Conservation (phyloP, 305 asterid genomes). For the Lippia alba region DNA sequence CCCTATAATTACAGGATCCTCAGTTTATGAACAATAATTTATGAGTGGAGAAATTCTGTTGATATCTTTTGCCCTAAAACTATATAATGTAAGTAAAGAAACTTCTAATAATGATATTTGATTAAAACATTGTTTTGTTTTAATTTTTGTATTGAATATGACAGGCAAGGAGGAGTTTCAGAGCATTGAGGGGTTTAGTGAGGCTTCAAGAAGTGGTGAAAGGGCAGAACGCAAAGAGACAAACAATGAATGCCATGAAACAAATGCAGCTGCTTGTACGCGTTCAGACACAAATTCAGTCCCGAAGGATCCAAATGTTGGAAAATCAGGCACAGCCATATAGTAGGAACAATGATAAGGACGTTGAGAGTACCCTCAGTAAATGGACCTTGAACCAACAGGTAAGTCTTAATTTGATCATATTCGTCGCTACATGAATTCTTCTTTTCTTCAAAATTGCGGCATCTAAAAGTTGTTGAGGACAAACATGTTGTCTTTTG, state of each 20-base stretch:
- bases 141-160: slow-evolving; percentile 19
- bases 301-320: slow-evolving; percentile 81
- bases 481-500: no score
- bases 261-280: slow-evolving; percentile 92
- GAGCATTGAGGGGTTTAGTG: slow-evolving; percentile 87
- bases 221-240: slow-evolving; percentile 80
- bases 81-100: no score
- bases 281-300: slow-evolving; percentile 88
- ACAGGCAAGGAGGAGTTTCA: slow-evolving; percentile 84
- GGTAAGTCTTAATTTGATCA: slow-evolving; percentile 43
- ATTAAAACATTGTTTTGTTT: background rate
- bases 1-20: background rate
- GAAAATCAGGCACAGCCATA: slow-evolving; percentile 67
- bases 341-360: slow-evolving; percentile 59
- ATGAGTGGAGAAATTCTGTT: background rate
- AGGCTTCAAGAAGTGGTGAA: slow-evolving; percentile 94
- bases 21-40: background rate
- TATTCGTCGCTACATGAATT: background rate
- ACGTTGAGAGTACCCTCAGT: slow-evolving; percentile 72
- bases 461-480: no score
- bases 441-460: background rate
- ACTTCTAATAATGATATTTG: no score
- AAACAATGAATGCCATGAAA: slow-evolving; percentile 83
- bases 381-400: slow-evolving; percentile 68
- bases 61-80: background rate